Evolutionary conservation across 345 rosid genomes (phyloP).

Genomic region (Populus ilicifolia): DNA sequence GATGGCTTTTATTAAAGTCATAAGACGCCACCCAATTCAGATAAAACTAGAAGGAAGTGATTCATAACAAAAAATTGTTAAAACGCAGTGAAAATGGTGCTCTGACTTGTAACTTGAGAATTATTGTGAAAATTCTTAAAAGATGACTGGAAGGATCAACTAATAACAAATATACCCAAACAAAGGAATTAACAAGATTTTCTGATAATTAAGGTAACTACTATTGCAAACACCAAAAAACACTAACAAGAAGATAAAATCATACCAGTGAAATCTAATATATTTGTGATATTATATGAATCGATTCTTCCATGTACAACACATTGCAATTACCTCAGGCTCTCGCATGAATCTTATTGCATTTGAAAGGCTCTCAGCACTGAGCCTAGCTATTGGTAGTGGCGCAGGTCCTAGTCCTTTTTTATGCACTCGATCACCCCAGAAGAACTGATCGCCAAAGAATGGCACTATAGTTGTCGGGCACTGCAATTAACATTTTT

Average conservation of each 20-base stretch:
- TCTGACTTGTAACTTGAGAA: not conserved
- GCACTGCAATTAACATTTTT: constrained; percentile 50
- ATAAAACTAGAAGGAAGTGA: not conserved
- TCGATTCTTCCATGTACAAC: too few relatives aligned
- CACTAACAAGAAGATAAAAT: not conserved
- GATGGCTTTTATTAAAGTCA: not conserved
- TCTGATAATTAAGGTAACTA: not conserved
- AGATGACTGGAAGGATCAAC: not conserved
- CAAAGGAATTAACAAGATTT: not conserved
- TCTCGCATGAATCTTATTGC: constrained; percentile 87
- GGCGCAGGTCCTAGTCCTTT: constrained; percentile 82
- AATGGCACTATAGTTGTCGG: constrained; percentile 95
- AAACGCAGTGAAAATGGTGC: too few relatives aligned
- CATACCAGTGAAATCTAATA: not conserved
- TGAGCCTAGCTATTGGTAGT: constrained; percentile 76
- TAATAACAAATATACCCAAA: not conserved
- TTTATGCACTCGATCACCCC: constrained; percentile 78
- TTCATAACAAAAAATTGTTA: too few relatives aligned
- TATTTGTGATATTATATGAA: not conserved
- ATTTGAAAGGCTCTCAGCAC: constrained; percentile 64
- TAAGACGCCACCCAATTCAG: not conserved
- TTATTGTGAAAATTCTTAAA: not conserved
- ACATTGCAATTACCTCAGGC: constrained; percentile 60
- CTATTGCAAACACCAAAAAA: not conserved
- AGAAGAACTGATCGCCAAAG: constrained; percentile 98